Conservation (phyloP, 2,329 filamentous ascomycete species). For the Coniochaeta sp. region DNA sequence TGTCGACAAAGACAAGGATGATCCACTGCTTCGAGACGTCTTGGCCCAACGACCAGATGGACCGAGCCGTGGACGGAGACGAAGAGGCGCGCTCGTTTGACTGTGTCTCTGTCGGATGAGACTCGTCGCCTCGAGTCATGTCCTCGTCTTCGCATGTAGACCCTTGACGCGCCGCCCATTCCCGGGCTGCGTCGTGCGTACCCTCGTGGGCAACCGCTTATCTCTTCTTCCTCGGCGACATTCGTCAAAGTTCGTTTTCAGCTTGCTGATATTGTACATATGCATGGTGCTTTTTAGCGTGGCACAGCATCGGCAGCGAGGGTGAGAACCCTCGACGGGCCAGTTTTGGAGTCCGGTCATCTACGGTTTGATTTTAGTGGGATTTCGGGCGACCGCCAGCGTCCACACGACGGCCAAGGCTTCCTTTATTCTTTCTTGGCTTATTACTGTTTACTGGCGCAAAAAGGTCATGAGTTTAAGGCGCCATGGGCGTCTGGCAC, state of each 20-base stretch:
- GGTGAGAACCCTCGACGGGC: not conserved
- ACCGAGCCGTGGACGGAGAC: slow-evolving; percentile 69
- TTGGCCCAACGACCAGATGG: slow-evolving; percentile 81
- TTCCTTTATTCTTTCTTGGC: not conserved
- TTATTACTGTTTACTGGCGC: not conserved
- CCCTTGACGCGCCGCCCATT: no score
- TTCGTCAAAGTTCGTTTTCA: not conserved
- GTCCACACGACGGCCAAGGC: not conserved
- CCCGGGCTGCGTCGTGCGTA: no score
- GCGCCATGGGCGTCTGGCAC: not conserved
- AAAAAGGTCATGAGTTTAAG: not conserved
- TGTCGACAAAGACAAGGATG: slow-evolving; percentile 81
- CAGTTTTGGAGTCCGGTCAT: not conserved
- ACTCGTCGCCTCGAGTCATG: not conserved
- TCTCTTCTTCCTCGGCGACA: not conserved
- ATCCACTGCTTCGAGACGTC: slow-evolving; percentile 72
- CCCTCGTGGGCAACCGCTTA: not conserved
- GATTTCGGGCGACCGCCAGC: not conserved
- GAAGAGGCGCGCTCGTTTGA: slow-evolving; percentile 44
- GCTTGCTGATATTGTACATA: not conserved
- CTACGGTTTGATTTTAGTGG: not conserved
- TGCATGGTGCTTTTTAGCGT: not conserved
- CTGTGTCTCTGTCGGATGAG: not conserved
- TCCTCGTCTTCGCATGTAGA: not conserved
- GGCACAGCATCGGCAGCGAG: not conserved